Evolutionary conservation across 179 eudicot species (phyloP), one percentile per base, ranked within the genome.

Genomic region (Sideroxylon spinosum): DNA sequence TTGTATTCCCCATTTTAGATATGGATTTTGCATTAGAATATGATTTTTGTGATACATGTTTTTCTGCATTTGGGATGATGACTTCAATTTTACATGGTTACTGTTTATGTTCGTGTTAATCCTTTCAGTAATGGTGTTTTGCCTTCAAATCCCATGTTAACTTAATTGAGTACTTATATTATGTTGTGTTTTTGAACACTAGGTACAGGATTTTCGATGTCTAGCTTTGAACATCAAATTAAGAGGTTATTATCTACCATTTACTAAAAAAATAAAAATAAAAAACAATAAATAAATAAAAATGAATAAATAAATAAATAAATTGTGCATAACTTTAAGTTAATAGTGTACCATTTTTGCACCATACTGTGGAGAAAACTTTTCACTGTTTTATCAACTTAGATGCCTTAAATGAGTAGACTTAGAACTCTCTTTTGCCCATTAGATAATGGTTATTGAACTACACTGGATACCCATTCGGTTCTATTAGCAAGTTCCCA

Each of bases 401-500:
- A 37, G 44, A 37, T 37, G 44, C 44, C 5, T 37, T 75, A 61
- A n/a, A 44, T 44, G n/a, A 37, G 9, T 29, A 44, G 8, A 8
- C 16, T 60, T 50, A 60, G 64, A 52, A 44, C n/a, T 63, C 59
- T 20, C 22, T 46, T 49, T 48, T 7, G 46, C 66, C 52, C 49
- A 55, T 19, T 48, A 55, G 25, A 57, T 32, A 29, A 74, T 74
- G 52, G 50, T 74, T 29, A 57, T 73, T 19, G 75, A 71, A 71
- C 32, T 26, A 28, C 37, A 8, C 23, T 28, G 12, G 22, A 73
- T 25, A 16, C 28, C 25, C 10, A 0, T 25, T 25, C 46, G n/a
- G 48, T 72, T 72, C 25, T 25, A 53, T 72, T 17, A 55, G 7
- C 62, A 49, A 48, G 29, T 48, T 70, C 57, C 23, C 44, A 37